phyloP scores from a whole-genome alignment of 2,329 filamentous ascomycete genomes.

The Paraphoma chrysanthemicola region DNA sequence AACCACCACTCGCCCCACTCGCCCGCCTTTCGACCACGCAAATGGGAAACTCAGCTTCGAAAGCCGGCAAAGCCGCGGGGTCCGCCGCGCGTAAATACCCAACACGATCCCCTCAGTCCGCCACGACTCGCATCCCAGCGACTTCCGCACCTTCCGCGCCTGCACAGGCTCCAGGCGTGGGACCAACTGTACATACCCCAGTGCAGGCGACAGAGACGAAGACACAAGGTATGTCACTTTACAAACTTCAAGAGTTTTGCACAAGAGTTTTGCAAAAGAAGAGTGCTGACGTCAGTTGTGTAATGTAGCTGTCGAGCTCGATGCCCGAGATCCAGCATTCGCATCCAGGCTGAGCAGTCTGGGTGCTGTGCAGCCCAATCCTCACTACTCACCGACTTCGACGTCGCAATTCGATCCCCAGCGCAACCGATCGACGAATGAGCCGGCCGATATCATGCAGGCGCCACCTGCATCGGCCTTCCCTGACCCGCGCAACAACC shows the following conservation, averaged over 20 bases:
- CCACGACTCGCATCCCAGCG: conserved; percentile 37
- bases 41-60: conserved; percentile 68
- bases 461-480: conserved; percentile 37
- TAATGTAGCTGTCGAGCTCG: conserved; percentile 62
- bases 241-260: too few relatives aligned
- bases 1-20: conserved; percentile 17
- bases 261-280: too few relatives aligned
- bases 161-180: conserved; percentile 37
- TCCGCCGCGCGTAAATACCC: conserved; percentile 64
- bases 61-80: conserved; percentile 59
- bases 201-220: conserved; percentile 47
- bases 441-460: conserved; percentile 41
- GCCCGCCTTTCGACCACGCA: conserved; percentile 5
- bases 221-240: conserved; percentile 45
- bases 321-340: conserved; percentile 69
- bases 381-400: conserved; percentile 63
- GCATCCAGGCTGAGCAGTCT: conserved; percentile 79
- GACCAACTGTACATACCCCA: conserved; percentile 51
- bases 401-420: conserved; percentile 52
- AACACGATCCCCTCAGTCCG: conserved; percentile 52
- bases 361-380: conserved; percentile 65
- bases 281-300: not conserved
- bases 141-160: conserved; percentile 38
- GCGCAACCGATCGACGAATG: conserved; percentile 31
- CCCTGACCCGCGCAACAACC: conserved; percentile 54